A percentile compares a stretch with the other conserved stretches of the same genome.
These are phyloP conservation scores for Globisporangium emineosum DNA, from an alignment of 352 stramenopile genomes.

Conservation along the genomic window DNA sequence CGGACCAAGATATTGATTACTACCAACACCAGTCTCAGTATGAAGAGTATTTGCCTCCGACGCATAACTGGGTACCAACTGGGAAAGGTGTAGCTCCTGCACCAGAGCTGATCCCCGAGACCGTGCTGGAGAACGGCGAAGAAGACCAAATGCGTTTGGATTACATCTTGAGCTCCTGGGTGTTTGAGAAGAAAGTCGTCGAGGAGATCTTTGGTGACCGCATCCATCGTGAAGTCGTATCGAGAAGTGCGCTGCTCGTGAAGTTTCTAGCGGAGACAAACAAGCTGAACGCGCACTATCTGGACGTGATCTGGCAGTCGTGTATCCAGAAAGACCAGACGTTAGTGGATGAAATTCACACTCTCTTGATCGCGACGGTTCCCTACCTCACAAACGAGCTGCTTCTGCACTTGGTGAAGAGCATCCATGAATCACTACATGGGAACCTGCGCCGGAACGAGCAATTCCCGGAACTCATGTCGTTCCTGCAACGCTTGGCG, in stretches of 20 bases:
- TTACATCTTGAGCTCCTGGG: conserved; percentile 71
- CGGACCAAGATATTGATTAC: conserved; percentile 98
- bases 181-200: conserved; percentile 69
- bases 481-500: conserved; percentile 78
- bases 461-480: conserved; percentile 61
- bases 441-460: conserved; percentile 55
- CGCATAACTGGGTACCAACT: conserved; percentile 86
- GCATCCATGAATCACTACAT: conserved; percentile 53
- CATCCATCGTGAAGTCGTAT: conserved; percentile 88
- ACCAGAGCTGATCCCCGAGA: conserved; percentile 69
- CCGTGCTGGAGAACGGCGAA: conserved; percentile 48
- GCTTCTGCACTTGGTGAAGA: conserved; percentile 67
- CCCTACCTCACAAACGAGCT: conserved; percentile 73
- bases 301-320: conserved; percentile 80
- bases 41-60: conserved; percentile 91
- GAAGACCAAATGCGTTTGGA: conserved; percentile 60
- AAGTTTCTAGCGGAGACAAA: conserved; percentile 84
- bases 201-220: conserved; percentile 87
- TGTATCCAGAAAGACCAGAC: conserved; percentile 85
- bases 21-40: conserved; percentile 97
- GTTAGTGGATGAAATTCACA: conserved; percentile 82
- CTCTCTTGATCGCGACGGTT: conserved; percentile 67
- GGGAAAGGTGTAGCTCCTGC: conserved; percentile 67
- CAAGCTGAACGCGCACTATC: conserved; percentile 53
- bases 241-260: conserved; percentile 72